phyloP scores from a whole-genome alignment of 805 yeast genomes.

The Kluyveromyces dobzhanskii region DNA sequence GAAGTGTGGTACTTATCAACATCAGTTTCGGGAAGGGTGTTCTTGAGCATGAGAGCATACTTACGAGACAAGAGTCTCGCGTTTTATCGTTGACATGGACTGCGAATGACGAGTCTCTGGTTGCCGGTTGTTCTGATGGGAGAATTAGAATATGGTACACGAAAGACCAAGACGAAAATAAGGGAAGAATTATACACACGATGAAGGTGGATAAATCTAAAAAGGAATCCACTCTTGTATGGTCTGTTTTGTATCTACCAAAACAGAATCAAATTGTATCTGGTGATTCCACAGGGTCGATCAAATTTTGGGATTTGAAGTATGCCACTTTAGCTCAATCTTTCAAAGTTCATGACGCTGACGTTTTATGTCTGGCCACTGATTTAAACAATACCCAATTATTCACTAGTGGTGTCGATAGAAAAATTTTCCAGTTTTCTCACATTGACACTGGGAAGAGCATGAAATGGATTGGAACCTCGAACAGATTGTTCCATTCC shows the following conservation, averaged over 20 bases:
- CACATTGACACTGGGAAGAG: conserved; percentile 17
- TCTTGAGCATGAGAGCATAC: conserved; percentile 63
- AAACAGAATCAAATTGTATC: conserved; percentile 68
- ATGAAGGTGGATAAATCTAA: conserved; percentile 89
- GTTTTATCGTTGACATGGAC: conserved; percentile 76
- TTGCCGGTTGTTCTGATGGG: conserved; percentile 97
- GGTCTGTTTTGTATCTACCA: conserved; percentile 70
- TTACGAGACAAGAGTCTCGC: conserved; percentile 79
- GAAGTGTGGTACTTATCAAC: conserved; percentile 75
- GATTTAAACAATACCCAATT: conserved; percentile 55
- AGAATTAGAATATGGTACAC: conserved; percentile 75
- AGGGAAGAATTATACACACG: conserved; percentile 68
- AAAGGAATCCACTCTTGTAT: conserved; percentile 79
- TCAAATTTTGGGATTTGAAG: conserved; percentile 86
- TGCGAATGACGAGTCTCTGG: conserved; percentile 44
- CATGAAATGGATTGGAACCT: conserved; percentile 65
- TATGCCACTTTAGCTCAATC: conserved; percentile 72
- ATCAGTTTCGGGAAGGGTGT: conserved; percentile 82
- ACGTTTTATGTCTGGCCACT: conserved; percentile 63
- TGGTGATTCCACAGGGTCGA: conserved; percentile 93
- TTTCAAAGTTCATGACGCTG: conserved; percentile 83
- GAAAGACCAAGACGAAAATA: conserved; percentile 29
- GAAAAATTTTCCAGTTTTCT: conserved; percentile 71
- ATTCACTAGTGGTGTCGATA: conserved; percentile 88
- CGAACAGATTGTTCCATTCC: conserved; percentile 74